Evolutionary conservation across 2,329 filamentous ascomycete species (phyloP), one percentile per base, ranked within the genome.

Genomic region (Didymella keratinophila): DNA sequence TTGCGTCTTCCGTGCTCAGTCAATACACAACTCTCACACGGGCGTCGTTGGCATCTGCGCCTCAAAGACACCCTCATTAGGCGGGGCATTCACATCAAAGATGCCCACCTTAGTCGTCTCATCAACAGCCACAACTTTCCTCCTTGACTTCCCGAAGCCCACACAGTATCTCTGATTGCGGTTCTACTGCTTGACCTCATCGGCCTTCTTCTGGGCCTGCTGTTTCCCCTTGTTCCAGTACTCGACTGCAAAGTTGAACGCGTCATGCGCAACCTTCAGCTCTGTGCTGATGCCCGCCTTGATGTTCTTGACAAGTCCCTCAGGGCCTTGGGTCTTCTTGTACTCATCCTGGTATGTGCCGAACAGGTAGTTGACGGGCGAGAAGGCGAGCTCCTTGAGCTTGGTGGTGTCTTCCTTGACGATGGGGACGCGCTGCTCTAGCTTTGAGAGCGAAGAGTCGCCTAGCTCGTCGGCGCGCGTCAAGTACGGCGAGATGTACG

Each of bases 401-500:
- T 78, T 81, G 56, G 68, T 62, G 1, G 81, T 83, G 63, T 83
- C 78, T 64, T 83, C 78, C 74, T 82, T 83, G 63, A 83, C 80
- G 42, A 78, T 77, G 52, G 77, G 77, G 47, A 79, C 74, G 45
- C 67, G 67, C 34, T 68, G 58, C 61, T 79, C 77, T 45, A 79
- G 64, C 41, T 74, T 74, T 27, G 65, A 67, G 51, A 79, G 74
- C 20, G 72, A 70, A 12, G 59, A 66, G 65, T 78, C 76, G 63
- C 73, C 76, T 20, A 78, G 69, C 68, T 74, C 77, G 76, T 98
- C 95, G 72, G 88, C 93, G 77, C 89, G 92, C 76, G 87, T 83
- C 65, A 96, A 85, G 79, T 97, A 97, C 0, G 94, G 93, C 51
- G 88, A 88, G 63, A 96, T 85, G 76, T 91, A 95, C 73, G 86